Percentiles rank a stretch among this genome's conserved stretches.
These are phyloP conservation scores for Saturnispora halmiae DNA, from an alignment of 805 yeast genomes.

Conservation along the genomic window DNA sequence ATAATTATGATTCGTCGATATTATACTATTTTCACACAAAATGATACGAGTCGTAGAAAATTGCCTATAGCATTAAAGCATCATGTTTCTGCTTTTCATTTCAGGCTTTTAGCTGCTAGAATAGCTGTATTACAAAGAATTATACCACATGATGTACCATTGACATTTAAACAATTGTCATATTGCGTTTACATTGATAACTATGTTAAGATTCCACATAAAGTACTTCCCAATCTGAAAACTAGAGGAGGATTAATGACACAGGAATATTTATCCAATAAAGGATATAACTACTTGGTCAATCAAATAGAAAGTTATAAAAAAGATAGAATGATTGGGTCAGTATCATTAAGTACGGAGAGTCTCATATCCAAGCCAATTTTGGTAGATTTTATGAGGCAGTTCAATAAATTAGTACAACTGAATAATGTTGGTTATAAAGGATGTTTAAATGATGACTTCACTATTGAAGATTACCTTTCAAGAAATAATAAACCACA, in stretches of 20 bases:
- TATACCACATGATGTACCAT: conserved; percentile 19
- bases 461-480: neutral
- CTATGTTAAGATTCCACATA: conserved; percentile 1
- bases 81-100: conserved; percentile 11
- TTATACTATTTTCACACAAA: neutral
- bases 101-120: conserved; percentile 15
- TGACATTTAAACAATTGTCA: conserved; percentile 18
- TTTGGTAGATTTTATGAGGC: conserved; percentile 2
- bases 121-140: conserved; percentile 17
- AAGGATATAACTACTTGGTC: conserved; percentile 10
- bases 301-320: conserved; percentile 1
- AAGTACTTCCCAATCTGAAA: neutral
- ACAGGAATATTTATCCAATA: conserved; percentile 10
- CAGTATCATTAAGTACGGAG: neutral
- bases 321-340: conserved; percentile 1
- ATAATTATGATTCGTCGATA: neutral
- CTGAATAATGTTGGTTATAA: conserved; percentile 1
- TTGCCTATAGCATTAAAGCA: conserved; percentile 14
- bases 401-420: conserved; percentile 3
- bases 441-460: conserved; percentile 1
- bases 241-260: conserved; percentile 1
- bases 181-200: conserved; percentile 18
- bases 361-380: conserved; percentile 3
- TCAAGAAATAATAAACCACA: conserved; percentile 6
- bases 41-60: neutral